These are phyloP conservation scores for Cyclotella atomus DNA, from an alignment of 108 stramenopile species.

Conservation along the genomic window DNA sequence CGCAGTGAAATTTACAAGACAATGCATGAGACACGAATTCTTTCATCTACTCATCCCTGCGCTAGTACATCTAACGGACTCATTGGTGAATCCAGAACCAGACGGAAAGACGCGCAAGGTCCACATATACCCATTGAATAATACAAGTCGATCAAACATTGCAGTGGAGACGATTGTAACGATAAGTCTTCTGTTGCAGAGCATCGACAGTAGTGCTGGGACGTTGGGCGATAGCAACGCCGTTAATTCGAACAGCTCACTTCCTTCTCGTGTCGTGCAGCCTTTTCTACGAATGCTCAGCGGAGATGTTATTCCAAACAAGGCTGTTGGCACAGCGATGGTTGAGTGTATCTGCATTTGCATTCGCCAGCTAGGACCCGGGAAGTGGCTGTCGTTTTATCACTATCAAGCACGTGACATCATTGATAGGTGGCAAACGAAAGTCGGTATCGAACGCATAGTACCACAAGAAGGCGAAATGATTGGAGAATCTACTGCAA, in stretches of 20 bases:
- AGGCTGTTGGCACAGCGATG: conserved; percentile 66
- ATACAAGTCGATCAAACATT: conserved; percentile 36
- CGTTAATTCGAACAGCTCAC: conserved; percentile 45
- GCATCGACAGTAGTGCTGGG: conserved; percentile 27
- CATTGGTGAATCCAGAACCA: conserved; percentile 51
- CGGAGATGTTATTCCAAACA: conserved; percentile 53
- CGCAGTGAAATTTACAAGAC: conserved; percentile 60
- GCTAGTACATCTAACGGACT: conserved; percentile 78
- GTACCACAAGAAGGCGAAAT: conserved; percentile 8
- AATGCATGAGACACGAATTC: conserved; percentile 72
- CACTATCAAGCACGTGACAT: conserved; percentile 57
- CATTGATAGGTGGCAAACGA: conserved; percentile 61
- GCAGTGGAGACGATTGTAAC: conserved; percentile 67
- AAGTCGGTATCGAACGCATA: conserved; percentile 19
- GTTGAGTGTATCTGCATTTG: conserved; percentile 78
- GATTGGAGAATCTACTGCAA: conserved; percentile 1
- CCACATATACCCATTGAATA: conserved; percentile 15
- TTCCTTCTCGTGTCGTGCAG: conserved; percentile 81
- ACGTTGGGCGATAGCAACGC: conserved; percentile 34
- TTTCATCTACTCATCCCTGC: conserved; percentile 87
- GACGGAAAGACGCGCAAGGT: conserved; percentile 13
- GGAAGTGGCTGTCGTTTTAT: conserved; percentile 78
- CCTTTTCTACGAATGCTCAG: conserved; percentile 74
- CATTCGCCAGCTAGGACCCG: conserved; percentile 66
- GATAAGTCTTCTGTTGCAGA: conserved; percentile 62